Base-by-base conservation (phyloP, 140 eudicot genomes). In the Anethum foeniculum region DNA sequence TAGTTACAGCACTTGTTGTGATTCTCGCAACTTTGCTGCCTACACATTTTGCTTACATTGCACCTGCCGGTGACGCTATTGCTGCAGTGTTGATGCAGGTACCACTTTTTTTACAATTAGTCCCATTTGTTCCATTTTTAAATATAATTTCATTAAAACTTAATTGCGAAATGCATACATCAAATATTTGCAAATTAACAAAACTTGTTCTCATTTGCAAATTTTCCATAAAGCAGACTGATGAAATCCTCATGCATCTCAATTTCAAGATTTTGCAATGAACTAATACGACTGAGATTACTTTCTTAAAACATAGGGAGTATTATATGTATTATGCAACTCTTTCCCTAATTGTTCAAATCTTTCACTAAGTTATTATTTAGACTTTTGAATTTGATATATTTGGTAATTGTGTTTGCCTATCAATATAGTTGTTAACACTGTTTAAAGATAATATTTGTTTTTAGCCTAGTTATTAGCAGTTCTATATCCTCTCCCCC, bases 11-110 rank as follows among this genome's bases (percentile, higher is more conserved):
- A 69, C 80, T 81, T 7, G 96, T 89, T 30, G 90, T 94, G 77
- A 30, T 89, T 81, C 83, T 94, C 67, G 93, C 98, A 79, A 92
- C 96, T 78, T 51, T 81, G 48, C 80, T 94, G 77, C 98, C 98
- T n/a, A 75, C 71, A 65, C 87, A 77, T 72, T 90, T 90, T 82
- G 85, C 89, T 44, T 74, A 86, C 75, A 92, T 94, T 72, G 97
- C 96, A 28, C 96, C 94, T 28, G 89, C 94, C 27, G 97, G 93
- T 23, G 97, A 94, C 60, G 88, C 90, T 64, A 79, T 94, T 60
- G 88, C 96, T 54, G 51, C 88, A 79, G 88, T 94, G 73, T 83
- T 90, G 39, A 90, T 92, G 93, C 98, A 94, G 96, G 98, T 92
- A 84, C 56, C 14, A 15, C 4, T 7, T 14, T n/a, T 79, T 32